Evolutionary conservation across 441 rosid genomes (phyloP), one percentile per base, ranked within the genome.

Genomic region (Corymbia citriodora): DNA sequence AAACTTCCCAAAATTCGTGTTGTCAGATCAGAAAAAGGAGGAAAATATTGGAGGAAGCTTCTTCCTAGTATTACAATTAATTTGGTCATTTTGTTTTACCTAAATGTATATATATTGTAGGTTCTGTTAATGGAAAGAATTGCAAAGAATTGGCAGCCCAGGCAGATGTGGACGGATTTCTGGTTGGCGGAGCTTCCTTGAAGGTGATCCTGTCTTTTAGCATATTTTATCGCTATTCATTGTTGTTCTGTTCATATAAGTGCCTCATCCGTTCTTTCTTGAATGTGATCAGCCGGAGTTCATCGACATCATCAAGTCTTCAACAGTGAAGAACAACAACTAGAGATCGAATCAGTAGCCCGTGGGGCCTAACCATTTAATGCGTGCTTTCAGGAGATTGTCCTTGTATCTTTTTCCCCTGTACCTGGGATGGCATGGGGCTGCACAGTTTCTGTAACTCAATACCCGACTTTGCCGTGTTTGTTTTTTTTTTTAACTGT

Each of bases 141-240:
- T 95, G 96, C 96, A 94, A 92, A 90, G 97, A 95, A 89, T 91
- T 95, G 92, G 96, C 96, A 6, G 93, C 70, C 81, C 93, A 96
- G 89, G 93, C 96, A 6, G 96, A 96, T 90, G 93, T 96, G 29
- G 98, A 95, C 89, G 98, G 97, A 83, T 95, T 96, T 93, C 93
- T 96, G 94, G 98, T 96, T 70, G 97, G 97, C 14, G 98, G 97
- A 90, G 98, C 98, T 90, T 95, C 98, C 81, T 91, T 96, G 68
- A 95, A 96, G 98, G 97, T 95, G 89, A 55, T 55, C 87, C 27
- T 82, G 21, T 72, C 59, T 54, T 49, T 63, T 50, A 86, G n/a
- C 18, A 36, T 4, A n/a, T 45, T 12, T 14, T 54, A 25, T 8
- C 61, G 68, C 49, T 63, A 55, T 89, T 48, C 10, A 5, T 21